Evolutionary conservation across 345 rosid genomes (phyloP).

Genomic region (Kandelia obovata): DNA sequence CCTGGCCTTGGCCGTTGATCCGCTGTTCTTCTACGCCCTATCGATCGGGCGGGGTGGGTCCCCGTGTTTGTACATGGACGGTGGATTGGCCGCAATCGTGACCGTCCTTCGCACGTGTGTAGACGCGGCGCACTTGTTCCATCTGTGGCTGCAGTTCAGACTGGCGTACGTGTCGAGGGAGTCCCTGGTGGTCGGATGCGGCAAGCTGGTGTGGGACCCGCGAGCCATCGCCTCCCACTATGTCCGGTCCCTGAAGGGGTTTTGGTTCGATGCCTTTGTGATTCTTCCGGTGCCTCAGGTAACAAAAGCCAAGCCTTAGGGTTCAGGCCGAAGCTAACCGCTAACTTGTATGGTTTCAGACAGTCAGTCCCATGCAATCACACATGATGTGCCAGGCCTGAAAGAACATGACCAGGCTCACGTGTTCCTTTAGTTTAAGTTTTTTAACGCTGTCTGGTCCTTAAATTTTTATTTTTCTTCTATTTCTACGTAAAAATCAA

Average conservation of each 20-base stretch:
- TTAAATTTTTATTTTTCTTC: no score
- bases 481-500: no score
- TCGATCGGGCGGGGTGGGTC: conserved; percentile 52
- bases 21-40: conserved; percentile 75
- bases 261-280: conserved; percentile 84
- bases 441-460: no score
- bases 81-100: conserved; percentile 58
- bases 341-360: no score
- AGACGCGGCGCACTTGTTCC: conserved; percentile 62
- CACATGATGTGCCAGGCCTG: not conserved
- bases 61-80: conserved; percentile 78
- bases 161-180: conserved; percentile 82
- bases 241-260: conserved; percentile 61
- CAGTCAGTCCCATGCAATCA: not conserved
- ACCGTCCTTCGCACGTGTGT: conserved; percentile 68
- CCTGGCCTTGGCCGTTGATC: conserved; percentile 76
- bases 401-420: not conserved
- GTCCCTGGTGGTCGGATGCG: conserved; percentile 82
- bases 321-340: no score
- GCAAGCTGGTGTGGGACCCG: conserved; percentile 94
- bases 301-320: not conserved
- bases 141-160: conserved; percentile 76
- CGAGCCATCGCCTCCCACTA: conserved; percentile 66
- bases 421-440: no score
- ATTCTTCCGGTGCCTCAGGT: conserved; percentile 96